Conservation (phyloP, 768 basidiomycete species). For the Suillus clintonianus region DNA sequence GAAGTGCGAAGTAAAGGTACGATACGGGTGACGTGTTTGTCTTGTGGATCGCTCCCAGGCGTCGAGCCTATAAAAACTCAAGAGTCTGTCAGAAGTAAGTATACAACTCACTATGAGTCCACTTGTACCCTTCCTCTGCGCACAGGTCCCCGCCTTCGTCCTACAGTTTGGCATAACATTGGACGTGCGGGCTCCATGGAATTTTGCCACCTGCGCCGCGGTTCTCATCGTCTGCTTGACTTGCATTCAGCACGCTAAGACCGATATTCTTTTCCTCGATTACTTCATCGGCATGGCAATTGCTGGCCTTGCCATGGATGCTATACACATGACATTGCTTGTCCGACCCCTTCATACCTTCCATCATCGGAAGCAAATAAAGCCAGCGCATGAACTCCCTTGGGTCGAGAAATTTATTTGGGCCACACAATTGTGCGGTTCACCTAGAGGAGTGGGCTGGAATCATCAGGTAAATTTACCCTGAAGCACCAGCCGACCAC, state of each 20-base stretch:
- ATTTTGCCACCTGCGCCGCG: not conserved
- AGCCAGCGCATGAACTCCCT: constrained; percentile 9
- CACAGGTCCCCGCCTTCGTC: not conserved
- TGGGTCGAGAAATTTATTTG: constrained; percentile 27
- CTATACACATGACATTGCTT: constrained; percentile 31
- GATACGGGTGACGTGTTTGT: not conserved
- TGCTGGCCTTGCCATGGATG: constrained; percentile 25
- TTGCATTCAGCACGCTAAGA: not conserved
- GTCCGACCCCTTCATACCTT: constrained; percentile 26
- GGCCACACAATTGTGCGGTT: constrained; percentile 32
- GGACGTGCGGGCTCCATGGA: not conserved
- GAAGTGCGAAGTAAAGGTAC: not conserved
- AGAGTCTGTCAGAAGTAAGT: not conserved
- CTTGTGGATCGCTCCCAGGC: not conserved
- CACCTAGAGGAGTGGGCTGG: constrained; percentile 39
- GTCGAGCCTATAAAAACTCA: not conserved
- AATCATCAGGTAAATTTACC: constrained; percentile 27
- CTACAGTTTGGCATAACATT: not conserved
- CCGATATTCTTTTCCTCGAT: not conserved
- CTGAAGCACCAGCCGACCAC: constrained; percentile 14
- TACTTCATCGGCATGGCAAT: constrained; percentile 7
- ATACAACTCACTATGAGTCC: not conserved
- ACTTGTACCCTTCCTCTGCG: not conserved
- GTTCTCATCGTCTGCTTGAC: not conserved
- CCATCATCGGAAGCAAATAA: constrained; percentile 17